These are phyloP conservation scores for Onygena corvina DNA, from an alignment of 2,329 filamentous ascomycete species.

Conservation along the genomic window DNA sequence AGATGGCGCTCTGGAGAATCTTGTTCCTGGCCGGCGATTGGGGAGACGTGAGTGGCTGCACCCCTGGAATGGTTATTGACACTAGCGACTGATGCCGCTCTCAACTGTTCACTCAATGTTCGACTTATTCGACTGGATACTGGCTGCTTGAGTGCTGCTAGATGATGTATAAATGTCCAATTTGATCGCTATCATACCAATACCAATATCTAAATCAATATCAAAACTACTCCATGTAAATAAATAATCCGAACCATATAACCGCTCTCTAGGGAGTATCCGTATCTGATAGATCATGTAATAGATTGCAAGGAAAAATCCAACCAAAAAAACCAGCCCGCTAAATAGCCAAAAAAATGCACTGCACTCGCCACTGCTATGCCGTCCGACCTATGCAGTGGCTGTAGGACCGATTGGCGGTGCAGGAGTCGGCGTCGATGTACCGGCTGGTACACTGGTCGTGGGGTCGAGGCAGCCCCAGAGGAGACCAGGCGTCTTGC, in stretches of 20 bases:
- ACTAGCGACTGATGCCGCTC: constrained; percentile 2
- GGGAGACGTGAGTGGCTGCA: constrained; percentile 2
- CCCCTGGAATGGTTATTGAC: constrained; percentile 4
- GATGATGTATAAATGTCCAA: neutral
- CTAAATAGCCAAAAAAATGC: neutral
- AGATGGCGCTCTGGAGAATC: constrained; percentile 8
- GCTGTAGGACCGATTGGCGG: neutral
- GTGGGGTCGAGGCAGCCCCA: constrained; percentile 43
- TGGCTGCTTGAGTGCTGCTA: no score
- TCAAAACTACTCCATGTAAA: neutral
- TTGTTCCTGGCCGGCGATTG: constrained; percentile 10
- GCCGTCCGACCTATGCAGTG: neutral
- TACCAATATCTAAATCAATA: constrained; percentile 2
- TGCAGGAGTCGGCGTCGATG: constrained; percentile 21
- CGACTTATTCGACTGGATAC: no score
- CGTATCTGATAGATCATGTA: neutral
- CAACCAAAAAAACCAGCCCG: no score
- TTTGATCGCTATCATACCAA: neutral
- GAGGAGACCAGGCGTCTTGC: constrained; percentile 44
- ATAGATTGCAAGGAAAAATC: neutral
- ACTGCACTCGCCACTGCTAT: no score
- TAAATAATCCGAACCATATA: neutral
- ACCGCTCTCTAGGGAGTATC: neutral
- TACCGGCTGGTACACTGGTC: constrained; percentile 23
- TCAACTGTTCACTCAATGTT: no score